Evolutionary conservation across 371 early-diverging fungal species (phyloP).

Genomic region (Rhizomucor pusillus): DNA sequence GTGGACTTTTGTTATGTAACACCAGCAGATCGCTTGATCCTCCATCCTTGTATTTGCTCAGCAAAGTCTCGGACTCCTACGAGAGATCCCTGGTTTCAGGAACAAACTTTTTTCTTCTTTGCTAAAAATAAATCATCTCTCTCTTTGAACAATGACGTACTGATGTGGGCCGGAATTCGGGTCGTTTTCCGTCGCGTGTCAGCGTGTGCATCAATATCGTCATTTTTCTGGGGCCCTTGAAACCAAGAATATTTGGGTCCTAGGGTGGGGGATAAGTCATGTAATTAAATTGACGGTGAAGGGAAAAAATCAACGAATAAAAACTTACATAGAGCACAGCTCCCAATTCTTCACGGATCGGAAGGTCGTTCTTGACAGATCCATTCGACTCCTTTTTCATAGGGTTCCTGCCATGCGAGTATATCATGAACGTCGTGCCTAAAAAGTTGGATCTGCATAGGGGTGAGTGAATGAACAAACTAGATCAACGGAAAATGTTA

Average conservation of each 20-base stretch:
- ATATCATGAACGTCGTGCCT: slow-evolving; percentile 81
- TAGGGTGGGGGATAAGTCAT: slow-evolving; percentile 21
- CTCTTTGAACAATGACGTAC: slow-evolving; percentile 28
- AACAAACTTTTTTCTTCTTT: background rate
- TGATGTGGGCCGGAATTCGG: slow-evolving; percentile 55
- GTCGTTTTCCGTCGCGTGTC: slow-evolving; percentile 62
- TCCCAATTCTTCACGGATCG: slow-evolving; percentile 69
- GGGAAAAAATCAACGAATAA: slow-evolving; percentile 1
- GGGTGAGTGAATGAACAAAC: background rate
- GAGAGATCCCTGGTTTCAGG: background rate
- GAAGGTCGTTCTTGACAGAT: slow-evolving; percentile 34
- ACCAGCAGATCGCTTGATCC: slow-evolving; percentile 64
- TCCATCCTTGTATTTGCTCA: slow-evolving; percentile 59
- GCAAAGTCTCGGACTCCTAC: slow-evolving; percentile 65
- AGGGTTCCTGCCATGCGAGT: slow-evolving; percentile 67
- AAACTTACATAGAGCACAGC: slow-evolving; percentile 76
- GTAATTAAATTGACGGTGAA: background rate
- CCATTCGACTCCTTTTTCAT: slow-evolving; percentile 29
- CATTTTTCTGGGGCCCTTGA: slow-evolving; percentile 94
- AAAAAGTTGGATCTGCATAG: slow-evolving; percentile 74
- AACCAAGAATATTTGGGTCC: slow-evolving; percentile 88
- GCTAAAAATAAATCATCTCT: too few relatives aligned
- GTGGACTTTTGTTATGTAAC: slow-evolving; percentile 88
- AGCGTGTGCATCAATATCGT: slow-evolving; percentile 78
- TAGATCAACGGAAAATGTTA: background rate